Evolutionary conservation across 768 basidiomycete species (phyloP).

Genomic region (Pleurotus eryngii): DNA sequence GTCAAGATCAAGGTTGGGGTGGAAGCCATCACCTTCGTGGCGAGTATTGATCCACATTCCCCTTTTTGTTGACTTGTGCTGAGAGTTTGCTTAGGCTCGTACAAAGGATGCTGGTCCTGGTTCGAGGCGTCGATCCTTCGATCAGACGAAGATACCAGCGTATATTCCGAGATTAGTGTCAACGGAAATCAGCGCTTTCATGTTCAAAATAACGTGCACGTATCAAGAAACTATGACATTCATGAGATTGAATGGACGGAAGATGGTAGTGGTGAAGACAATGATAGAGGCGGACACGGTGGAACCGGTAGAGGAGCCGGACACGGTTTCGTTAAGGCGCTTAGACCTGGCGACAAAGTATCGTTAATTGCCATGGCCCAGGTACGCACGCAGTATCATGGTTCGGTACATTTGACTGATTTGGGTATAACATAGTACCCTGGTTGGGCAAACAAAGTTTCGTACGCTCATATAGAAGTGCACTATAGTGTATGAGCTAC

Average conservation of each 20-base stretch:
- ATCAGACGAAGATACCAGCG: conserved; percentile 4
- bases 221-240: conserved; percentile 8
- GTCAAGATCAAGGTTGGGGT: conserved; percentile 32
- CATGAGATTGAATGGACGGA: conserved; percentile 24
- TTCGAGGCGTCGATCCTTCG: conserved; percentile 30
- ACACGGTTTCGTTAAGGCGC: conserved; percentile 15
- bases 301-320: conserved; percentile 10
- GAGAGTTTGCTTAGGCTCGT: conserved; percentile 17
- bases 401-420: background rate
- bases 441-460: background rate
- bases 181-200: conserved; percentile 15
- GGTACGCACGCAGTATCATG: conserved; percentile 13
- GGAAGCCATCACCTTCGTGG: conserved; percentile 18
- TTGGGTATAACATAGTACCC: background rate
- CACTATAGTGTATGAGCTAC: background rate
- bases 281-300: conserved; percentile 11
- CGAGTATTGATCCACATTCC: conserved; percentile 3
- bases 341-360: conserved; percentile 20
- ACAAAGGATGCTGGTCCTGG: conserved; percentile 29
- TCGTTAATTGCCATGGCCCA: conserved; percentile 24
- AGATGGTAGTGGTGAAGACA: conserved; percentile 9
- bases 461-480: background rate
- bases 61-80: background rate
- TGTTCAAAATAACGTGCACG: conserved; percentile 27
- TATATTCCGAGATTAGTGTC: conserved; percentile 6